Evolutionary conservation across 2,329 filamentous ascomycete species (phyloP).

Genomic region (Amauroascus verrucosus): DNA sequence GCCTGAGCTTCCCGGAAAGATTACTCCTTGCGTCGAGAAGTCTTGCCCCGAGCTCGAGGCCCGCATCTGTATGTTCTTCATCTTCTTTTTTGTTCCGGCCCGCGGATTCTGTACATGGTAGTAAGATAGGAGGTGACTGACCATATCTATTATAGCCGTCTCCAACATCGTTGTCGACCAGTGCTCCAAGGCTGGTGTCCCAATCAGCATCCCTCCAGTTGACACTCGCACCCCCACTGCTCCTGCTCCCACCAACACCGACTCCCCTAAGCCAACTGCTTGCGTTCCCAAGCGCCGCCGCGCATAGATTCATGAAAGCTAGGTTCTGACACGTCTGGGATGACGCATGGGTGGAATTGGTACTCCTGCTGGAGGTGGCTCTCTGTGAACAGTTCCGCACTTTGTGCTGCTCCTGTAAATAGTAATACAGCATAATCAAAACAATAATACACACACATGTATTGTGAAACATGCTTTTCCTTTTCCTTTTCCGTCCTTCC

Average conservation of each 20-base stretch:
- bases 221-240: conserved; percentile 4
- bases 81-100: no score
- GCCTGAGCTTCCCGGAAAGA: conserved; percentile 31
- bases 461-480: no score
- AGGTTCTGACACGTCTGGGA: background rate
- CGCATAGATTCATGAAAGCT: background rate
- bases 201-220: conserved; percentile 29
- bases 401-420: background rate
- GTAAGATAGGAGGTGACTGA: background rate
- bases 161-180: conserved; percentile 28
- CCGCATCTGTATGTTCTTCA: conserved; percentile 10
- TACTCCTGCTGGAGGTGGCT: background rate
- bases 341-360: background rate
- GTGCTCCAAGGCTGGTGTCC: conserved; percentile 29
- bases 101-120: no score
- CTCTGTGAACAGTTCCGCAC: background rate
- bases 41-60: conserved; percentile 25
- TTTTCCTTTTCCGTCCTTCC: no score
- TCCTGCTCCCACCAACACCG: background rate
- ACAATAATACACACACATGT: background rate
- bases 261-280: background rate
- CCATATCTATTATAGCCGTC: conserved; percentile 23
- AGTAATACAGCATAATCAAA: background rate
- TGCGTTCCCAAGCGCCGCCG: conserved; percentile 5
- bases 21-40: conserved; percentile 40